Evolutionary conservation across 2,329 filamentous ascomycete genomes (phyloP).

Genomic region (Fusarium sarcochroum): DNA sequence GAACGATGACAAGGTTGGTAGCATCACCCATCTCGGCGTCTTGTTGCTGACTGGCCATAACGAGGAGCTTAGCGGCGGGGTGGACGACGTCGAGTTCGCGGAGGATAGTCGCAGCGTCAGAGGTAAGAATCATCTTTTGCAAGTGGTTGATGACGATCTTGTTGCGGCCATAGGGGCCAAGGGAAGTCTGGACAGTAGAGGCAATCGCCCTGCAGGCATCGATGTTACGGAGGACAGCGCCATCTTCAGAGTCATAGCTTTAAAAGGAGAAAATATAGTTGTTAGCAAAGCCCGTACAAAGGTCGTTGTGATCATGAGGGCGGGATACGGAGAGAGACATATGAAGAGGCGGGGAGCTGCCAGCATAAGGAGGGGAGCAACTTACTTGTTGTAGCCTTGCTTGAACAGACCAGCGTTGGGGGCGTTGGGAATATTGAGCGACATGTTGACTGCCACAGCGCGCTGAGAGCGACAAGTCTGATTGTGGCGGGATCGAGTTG

Average conservation of each 20-base stretch:
- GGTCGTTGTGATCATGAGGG: conserved; percentile 7
- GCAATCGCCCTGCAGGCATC: conserved; percentile 97
- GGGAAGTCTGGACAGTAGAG: conserved; percentile 94
- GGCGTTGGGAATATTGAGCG: conserved; percentile 93
- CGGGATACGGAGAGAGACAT: conserved; percentile 22
- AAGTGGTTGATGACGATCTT: conserved; percentile 99
- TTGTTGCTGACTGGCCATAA: conserved; percentile 99
- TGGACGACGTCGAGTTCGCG: conserved; percentile 98
- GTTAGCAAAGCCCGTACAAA: conserved; percentile 3
- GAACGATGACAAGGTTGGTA: conserved; percentile 95
- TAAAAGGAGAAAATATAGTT: conserved; percentile 4
- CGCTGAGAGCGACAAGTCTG: conserved; percentile 25
- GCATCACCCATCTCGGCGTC: conserved; percentile 99
- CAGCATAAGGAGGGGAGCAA: conserved; percentile 44
- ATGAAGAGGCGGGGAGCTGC: conserved; percentile 49
- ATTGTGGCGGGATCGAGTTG: conserved; percentile 40
- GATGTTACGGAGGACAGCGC: conserved; percentile 97
- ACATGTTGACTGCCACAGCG: conserved; percentile 72
- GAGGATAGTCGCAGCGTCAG: conserved; percentile 96
- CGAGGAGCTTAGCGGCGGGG: conserved; percentile 95
- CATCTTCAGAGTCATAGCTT: conserved; percentile 99
- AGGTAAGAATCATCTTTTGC: conserved; percentile 99
- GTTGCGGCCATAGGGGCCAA: conserved; percentile 97
- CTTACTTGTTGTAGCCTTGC: conserved; percentile 94
- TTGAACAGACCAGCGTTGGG: conserved; percentile 97